Evolutionary conservation across 169 alveolate species (phyloP).

Genomic region (Cryptosporidium felis): DNA sequence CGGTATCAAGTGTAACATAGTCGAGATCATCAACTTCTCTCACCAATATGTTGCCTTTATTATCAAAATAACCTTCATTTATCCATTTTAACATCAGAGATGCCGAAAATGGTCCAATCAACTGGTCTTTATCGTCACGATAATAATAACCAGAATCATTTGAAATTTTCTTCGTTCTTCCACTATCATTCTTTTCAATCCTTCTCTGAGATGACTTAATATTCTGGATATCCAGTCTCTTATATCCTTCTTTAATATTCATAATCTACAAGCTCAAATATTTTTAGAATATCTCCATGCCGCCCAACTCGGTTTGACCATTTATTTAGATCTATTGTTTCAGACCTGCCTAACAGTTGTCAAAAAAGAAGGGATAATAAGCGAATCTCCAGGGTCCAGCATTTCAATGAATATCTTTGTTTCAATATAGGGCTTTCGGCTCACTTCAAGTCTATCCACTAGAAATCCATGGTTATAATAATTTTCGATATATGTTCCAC

Average conservation of each 20-base stretch:
- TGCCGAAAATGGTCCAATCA: constrained; percentile 63
- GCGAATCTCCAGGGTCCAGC: constrained; percentile 65
- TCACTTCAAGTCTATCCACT: constrained; percentile 55
- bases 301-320: constrained; percentile 39
- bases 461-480: constrained; percentile 57
- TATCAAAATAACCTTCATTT: constrained; percentile 62
- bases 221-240: background rate
- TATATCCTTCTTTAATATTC: constrained; percentile 1
- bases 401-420: constrained; percentile 62
- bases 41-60: constrained; percentile 37
- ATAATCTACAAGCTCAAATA: background rate
- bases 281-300: background rate
- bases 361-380: constrained; percentile 44
- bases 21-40: constrained; percentile 44
- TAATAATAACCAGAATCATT: constrained; percentile 33
- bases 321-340: constrained; percentile 53
- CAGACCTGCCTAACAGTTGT: background rate
- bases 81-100: constrained; percentile 40
- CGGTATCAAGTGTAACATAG: constrained; percentile 62
- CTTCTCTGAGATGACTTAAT: constrained; percentile 28
- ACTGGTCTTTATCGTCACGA: constrained; percentile 50
- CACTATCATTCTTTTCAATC: background rate
- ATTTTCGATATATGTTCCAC: constrained; percentile 54
- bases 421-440: constrained; percentile 59
- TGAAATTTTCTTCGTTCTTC: background rate